These are phyloP conservation scores for Globisporangium nunn DNA, from an alignment of 352 stramenopile genomes.

Conservation along the genomic window DNA sequence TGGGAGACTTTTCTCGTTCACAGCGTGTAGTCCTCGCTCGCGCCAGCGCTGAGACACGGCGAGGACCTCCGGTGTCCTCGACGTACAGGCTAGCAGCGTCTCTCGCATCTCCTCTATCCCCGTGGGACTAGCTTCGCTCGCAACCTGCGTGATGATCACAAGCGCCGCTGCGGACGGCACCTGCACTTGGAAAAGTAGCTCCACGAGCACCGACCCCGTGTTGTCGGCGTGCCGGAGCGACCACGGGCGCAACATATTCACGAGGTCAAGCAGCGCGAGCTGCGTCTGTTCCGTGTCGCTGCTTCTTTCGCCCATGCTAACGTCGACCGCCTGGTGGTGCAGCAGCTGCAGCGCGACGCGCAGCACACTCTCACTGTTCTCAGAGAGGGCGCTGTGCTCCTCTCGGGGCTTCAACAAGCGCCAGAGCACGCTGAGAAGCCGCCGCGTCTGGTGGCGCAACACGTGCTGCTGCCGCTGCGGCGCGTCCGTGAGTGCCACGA, in stretches of 20 bases:
- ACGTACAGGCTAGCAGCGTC: neutral
- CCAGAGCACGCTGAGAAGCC: neutral
- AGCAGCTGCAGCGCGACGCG: neutral
- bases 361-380: neutral
- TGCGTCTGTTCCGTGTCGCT: neutral
- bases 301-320: neutral
- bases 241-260: neutral
- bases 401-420: neutral
- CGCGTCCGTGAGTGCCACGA: no score
- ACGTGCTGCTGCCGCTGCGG: no score
- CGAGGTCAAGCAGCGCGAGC: neutral
- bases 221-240: neutral
- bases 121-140: neutral
- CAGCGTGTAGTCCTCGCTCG: neutral
- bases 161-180: neutral
- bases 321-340: neutral
- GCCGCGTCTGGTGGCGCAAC: no score
- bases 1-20: neutral
- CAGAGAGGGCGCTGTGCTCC: neutral
- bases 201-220: neutral
- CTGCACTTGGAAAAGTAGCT: neutral
- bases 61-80: neutral
- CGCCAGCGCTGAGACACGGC: neutral
- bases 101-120: neutral
- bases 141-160: neutral